phyloP scores from a whole-genome alignment of 192 early-diverging fungal species.

The Backusella australiensis region DNA sequence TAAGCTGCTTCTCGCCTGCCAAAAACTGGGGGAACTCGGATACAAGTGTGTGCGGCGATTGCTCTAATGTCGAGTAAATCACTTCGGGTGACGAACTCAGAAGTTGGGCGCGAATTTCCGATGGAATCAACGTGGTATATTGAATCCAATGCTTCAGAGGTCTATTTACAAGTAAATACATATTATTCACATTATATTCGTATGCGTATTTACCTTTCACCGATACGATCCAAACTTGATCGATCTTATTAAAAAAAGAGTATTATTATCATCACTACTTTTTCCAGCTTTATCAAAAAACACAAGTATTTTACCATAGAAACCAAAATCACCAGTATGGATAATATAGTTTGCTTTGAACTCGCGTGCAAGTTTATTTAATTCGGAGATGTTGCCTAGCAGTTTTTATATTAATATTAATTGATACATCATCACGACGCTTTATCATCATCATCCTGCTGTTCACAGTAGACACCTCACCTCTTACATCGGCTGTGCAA shows the following conservation, averaged over 20 bases:
- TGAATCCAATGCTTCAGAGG: conserved; percentile 54
- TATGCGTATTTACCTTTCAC: conserved; percentile 41
- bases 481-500: conserved; percentile 20
- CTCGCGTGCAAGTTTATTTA: conserved; percentile 53
- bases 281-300: neutral
- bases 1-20: conserved; percentile 40
- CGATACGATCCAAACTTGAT: conserved; percentile 49
- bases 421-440: neutral
- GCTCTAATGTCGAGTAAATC: conserved; percentile 42
- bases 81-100: conserved; percentile 36
- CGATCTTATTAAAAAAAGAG: conserved; percentile 26
- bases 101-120: conserved; percentile 39
- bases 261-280: neutral
- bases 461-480: neutral
- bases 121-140: conserved; percentile 54
- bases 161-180: conserved; percentile 22
- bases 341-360: conserved; percentile 52
- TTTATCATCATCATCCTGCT: neutral
- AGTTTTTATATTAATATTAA: neutral
- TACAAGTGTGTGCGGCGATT: conserved; percentile 37
- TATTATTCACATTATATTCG: neutral
- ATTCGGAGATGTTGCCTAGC: conserved; percentile 54
- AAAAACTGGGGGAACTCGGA: conserved; percentile 54
- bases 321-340: conserved; percentile 62
- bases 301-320: conserved; percentile 44